phyloP scores from a whole-genome alignment of 257 asterid species.

The Solanum pinnatisectum region DNA sequence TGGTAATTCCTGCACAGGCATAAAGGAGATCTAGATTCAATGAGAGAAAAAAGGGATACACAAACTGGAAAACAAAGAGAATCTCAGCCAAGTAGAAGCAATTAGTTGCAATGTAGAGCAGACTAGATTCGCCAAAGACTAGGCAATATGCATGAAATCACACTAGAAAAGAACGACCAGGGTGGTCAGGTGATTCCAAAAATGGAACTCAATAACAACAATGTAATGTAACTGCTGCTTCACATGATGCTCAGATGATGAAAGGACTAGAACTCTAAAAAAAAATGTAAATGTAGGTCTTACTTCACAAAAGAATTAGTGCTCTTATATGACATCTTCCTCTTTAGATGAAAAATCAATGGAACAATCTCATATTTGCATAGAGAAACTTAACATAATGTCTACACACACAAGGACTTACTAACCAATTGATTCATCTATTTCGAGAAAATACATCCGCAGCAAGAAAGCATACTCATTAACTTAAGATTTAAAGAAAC shows the following conservation, averaged over 20 bases:
- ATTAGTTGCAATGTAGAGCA: not conserved
- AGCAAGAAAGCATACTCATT: not conserved
- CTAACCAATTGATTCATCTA: not conserved
- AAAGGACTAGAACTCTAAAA: too few species aligned
- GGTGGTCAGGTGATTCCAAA: not conserved
- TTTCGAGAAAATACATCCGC: not conserved
- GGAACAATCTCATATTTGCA: not conserved
- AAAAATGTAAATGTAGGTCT: too few species aligned
- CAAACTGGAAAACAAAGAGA: not conserved
- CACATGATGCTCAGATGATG: too few species aligned
- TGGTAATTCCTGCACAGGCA: constrained; percentile 10
- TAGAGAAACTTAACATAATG: not conserved
- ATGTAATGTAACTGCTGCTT: not conserved
- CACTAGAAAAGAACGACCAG: not conserved
- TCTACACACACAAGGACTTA: not conserved
- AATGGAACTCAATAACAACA: not conserved
- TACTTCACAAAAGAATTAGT: too few species aligned
- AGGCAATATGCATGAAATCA: not conserved
- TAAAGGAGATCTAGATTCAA: not conserved
- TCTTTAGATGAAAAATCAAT: not conserved
- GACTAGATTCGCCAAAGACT: not conserved
- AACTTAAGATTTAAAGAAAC: not conserved
- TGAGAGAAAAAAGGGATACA: not conserved
- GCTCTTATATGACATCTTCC: too few species aligned
- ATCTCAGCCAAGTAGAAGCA: not conserved